Conservation (phyloP, 352 stramenopile genomes). For the Phytophthora fragariaefolia region DNA sequence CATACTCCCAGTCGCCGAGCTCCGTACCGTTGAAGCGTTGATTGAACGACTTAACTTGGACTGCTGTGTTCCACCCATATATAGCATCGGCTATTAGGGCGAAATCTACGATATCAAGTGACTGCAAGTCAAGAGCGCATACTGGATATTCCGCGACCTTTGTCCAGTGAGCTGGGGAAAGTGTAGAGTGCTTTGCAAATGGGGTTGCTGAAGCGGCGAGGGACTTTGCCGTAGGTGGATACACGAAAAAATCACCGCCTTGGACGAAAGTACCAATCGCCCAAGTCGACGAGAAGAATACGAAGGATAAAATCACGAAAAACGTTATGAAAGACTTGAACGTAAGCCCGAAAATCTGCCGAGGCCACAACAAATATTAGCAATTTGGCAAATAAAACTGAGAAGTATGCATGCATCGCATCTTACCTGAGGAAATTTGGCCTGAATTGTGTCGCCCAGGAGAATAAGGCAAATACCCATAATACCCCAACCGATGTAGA, state of each 20-base stretch:
- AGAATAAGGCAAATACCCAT: conserved; percentile 87
- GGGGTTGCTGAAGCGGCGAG: conserved; percentile 18
- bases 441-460: conserved; percentile 80
- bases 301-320: conserved; percentile 85
- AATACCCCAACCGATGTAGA: conserved; percentile 82
- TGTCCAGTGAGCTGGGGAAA: conserved; percentile 29
- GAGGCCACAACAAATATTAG: conserved; percentile 10
- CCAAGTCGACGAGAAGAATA: conserved; percentile 90
- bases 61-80: conserved; percentile 80
- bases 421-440: conserved; percentile 74
- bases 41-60: conserved; percentile 78
- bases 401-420: background rate
- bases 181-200: conserved; percentile 23
- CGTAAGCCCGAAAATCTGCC: conserved; percentile 80
- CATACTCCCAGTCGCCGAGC: conserved; percentile 79
- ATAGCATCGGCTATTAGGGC: conserved; percentile 84
- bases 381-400: background rate
- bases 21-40: conserved; percentile 85
- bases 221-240: conserved; percentile 49
- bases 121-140: conserved; percentile 68
- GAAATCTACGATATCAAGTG: conserved; percentile 84
- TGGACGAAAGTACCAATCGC: conserved; percentile 89
- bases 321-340: conserved; percentile 89
- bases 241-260: conserved; percentile 83
- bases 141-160: conserved; percentile 83